Evolutionary conservation across 2,329 filamentous ascomycete genomes (phyloP), one percentile per base, ranked within the genome.

Genomic region (Aspergillus alliaceus): DNA sequence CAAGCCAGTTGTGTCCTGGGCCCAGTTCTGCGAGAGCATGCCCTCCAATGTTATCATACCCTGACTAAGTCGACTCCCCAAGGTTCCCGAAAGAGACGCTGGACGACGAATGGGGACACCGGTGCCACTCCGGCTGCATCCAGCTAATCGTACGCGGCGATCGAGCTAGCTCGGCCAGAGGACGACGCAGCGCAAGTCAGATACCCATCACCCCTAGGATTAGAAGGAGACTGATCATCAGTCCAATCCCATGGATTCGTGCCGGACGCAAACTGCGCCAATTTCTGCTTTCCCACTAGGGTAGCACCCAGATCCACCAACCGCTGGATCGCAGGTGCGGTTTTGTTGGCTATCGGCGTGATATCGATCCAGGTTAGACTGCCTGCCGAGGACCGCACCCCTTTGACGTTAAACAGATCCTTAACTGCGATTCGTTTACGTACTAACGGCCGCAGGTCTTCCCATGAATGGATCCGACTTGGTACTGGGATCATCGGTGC

Each of bases 91-190:
- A 1, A 72, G 67, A 0, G 69, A 70, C 1, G 79, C 76, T 0
- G 80, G 80, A 1, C 77, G 73, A n/a, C 80, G 73, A 53, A 82
- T 79, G 4, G 73, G 77, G 5, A 77, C 77, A 3, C 77, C 79
- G 1, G 79, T 82, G 44, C 77, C 75, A 12, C 64, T 70, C 2
- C 75, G 6, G 73, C 70, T 24, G 66, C 68, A 56, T 78, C 75
- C 6, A 78, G 66, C 76, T 75, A 78, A 31, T 72, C 67, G 56
- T 78, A 77, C 1, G 70, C 68, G 8, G 72, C 74, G 1, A 77
- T 62, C 0, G 70, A 63, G 37, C 66, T 69, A 1, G 66, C 72
- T n/a, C 66, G 65, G 0, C 72, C 73, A 1, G 69, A 65, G 0
- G 71, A 74, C 1, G 67, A 72, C 2, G 65, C 70, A 3, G 67